phyloP scores from a whole-genome alignment of 2,329 filamentous ascomycete species.

The Fusarium pseudoanthophilum region DNA sequence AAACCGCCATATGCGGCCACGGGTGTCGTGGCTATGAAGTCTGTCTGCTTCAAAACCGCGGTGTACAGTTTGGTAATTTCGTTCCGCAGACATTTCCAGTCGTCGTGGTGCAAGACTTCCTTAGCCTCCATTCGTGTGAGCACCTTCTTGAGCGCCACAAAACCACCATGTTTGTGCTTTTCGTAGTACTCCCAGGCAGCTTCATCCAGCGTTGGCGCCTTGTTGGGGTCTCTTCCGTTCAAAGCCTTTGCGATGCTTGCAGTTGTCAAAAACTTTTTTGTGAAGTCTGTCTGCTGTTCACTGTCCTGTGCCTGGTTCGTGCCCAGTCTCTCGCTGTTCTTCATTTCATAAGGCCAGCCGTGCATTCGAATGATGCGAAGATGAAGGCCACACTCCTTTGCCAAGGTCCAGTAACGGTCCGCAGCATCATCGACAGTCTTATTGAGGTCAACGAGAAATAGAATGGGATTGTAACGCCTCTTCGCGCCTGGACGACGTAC shows the following conservation, averaged over 20 bases:
- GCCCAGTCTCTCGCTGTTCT: slow-evolving; percentile 47
- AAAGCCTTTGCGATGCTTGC: slow-evolving; percentile 38
- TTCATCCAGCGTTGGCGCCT: slow-evolving; percentile 56
- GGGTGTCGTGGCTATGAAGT: slow-evolving; percentile 60
- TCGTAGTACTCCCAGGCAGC: slow-evolving; percentile 56
- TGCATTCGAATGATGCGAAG: slow-evolving; percentile 54
- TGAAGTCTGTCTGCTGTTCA: slow-evolving; percentile 46
- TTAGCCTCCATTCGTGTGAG: slow-evolving; percentile 48
- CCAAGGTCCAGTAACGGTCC: slow-evolving; percentile 53
- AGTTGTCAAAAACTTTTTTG: slow-evolving; percentile 49
- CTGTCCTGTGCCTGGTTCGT: background rate
- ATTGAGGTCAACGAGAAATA: slow-evolving; percentile 61
- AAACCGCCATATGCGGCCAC: slow-evolving; percentile 55
- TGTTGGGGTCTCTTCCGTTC: slow-evolving; percentile 27
- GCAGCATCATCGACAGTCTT: slow-evolving; percentile 59
- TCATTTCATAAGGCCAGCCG: slow-evolving; percentile 54
- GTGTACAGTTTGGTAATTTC: slow-evolving; percentile 53
- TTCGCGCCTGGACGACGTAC: slow-evolving; percentile 40
- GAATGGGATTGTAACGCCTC: slow-evolving; percentile 48
- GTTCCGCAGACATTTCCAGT: slow-evolving; percentile 47
- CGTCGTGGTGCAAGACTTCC: slow-evolving; percentile 39
- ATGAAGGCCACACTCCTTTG: slow-evolving; percentile 49
- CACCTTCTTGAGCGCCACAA: slow-evolving; percentile 51
- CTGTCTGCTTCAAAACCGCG: slow-evolving; percentile 51
- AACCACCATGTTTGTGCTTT: slow-evolving; percentile 44